These are phyloP conservation scores for Colletotrichum orchidophilum DNA, from an alignment of 2,329 filamentous ascomycete species.

Conservation along the genomic window DNA sequence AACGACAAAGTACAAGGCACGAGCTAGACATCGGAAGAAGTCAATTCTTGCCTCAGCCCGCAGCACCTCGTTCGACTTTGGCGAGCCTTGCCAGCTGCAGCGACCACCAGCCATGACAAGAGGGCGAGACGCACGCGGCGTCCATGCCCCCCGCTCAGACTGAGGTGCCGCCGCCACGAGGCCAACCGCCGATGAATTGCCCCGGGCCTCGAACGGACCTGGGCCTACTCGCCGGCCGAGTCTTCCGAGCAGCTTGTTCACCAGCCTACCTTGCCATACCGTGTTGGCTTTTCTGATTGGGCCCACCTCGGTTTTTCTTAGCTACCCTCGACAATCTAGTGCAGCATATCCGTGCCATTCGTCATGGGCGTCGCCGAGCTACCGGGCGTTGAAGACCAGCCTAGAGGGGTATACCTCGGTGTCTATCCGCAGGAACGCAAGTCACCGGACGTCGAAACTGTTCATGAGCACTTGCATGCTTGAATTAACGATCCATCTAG, in stretches of 20 bases:
- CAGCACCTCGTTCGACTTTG: not conserved
- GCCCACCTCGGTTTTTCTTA: not conserved
- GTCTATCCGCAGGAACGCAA: not conserved
- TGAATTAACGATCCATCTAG: not conserved
- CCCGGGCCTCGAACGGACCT: not conserved
- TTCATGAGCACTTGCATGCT: not conserved
- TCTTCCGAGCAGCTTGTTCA: not conserved
- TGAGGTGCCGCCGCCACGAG: constrained; percentile 16
- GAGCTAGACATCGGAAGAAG: constrained; percentile 9
- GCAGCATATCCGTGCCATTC: not conserved
- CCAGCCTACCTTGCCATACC: not conserved
- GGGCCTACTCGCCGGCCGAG: constrained; percentile 1
- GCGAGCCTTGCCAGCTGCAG: not conserved
- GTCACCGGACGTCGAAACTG: not conserved
- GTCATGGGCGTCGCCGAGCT: not conserved
- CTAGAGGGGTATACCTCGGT: no score
- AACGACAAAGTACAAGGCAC: not conserved
- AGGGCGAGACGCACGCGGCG: not conserved
- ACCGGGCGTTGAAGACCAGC: not conserved
- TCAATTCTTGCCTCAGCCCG: not conserved
- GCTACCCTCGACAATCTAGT: not conserved
- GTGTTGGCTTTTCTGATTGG: not conserved
- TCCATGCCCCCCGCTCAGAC: not conserved
- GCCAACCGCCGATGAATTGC: constrained; percentile 14
- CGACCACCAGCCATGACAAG: not conserved